phyloP scores from a whole-genome alignment of 345 rosid genomes.

The Trapa bicornis region DNA sequence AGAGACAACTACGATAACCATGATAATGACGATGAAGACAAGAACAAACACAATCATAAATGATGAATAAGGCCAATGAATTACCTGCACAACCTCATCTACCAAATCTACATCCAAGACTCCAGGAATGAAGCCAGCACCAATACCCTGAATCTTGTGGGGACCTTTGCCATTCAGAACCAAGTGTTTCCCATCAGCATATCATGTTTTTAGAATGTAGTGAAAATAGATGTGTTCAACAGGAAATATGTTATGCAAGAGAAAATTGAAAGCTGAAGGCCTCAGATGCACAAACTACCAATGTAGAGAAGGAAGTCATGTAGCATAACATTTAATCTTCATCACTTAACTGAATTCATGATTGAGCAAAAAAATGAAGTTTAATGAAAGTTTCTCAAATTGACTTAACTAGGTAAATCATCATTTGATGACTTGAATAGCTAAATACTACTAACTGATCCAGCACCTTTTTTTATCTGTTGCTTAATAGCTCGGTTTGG shows the following conservation, averaged over 20 bases:
- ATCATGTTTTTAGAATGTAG: background rate
- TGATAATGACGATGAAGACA: background rate
- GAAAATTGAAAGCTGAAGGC: background rate
- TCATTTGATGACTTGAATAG: no score
- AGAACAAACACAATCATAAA: background rate
- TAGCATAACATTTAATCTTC: background rate
- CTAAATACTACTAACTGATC: no score
- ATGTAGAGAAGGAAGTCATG: background rate
- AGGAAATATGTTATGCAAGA: background rate
- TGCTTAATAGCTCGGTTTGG: no score
- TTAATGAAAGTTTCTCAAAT: background rate
- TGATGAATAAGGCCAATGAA: conserved; percentile 2
- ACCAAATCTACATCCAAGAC: conserved; percentile 31
- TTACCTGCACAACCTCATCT: conserved; percentile 41
- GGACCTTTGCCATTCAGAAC: conserved; percentile 23
- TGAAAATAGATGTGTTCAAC: background rate
- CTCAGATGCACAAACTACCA: background rate
- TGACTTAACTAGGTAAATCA: background rate
- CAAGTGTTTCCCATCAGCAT: background rate
- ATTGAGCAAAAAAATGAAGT: no score
- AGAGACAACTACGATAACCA: background rate
- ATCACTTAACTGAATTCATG: background rate
- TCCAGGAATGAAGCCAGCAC: conserved; percentile 53
- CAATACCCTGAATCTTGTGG: conserved; percentile 58
- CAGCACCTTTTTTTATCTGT: no score